phyloP scores from a whole-genome alignment of 371 early-diverging fungal genomes.

The Mucor plumbeus region DNA sequence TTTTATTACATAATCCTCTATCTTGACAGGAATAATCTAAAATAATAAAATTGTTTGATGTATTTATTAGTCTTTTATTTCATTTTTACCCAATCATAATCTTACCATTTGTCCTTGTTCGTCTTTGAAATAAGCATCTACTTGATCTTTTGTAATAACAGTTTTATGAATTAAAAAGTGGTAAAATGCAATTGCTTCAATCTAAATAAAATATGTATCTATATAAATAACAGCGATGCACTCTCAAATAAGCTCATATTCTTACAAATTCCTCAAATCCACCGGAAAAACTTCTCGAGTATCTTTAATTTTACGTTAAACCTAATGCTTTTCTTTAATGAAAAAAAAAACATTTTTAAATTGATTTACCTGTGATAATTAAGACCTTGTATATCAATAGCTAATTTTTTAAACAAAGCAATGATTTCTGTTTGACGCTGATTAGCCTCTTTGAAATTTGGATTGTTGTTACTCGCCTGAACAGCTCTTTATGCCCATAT shows the following conservation, averaged over 20 bases:
- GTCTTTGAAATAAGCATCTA: slow-evolving; percentile 53
- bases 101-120: slow-evolving; percentile 22
- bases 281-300: slow-evolving; percentile 54
- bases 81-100: background rate
- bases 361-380: slow-evolving; percentile 48
- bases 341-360: background rate
- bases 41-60: background rate
- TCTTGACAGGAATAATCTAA: slow-evolving; percentile 45
- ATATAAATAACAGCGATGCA: background rate
- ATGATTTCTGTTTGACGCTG: slow-evolving; percentile 56
- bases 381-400: slow-evolving; percentile 55
- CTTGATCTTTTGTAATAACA: slow-evolving; percentile 49
- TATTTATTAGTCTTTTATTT: background rate
- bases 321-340: background rate
- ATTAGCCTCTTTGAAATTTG: slow-evolving; percentile 44
- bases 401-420: slow-evolving; percentile 49
- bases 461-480: slow-evolving; percentile 10
- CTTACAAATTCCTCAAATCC: slow-evolving; percentile 63
- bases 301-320: slow-evolving; percentile 26
- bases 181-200: slow-evolving; percentile 68
- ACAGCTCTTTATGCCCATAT: background rate
- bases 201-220: slow-evolving; percentile 30
- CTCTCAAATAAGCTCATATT: background rate
- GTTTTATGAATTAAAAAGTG: slow-evolving; percentile 53
- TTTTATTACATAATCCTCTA: slow-evolving; percentile 57